Base-by-base conservation (phyloP, 208 protist genomes). In the Crithidia brevicula region DNA sequence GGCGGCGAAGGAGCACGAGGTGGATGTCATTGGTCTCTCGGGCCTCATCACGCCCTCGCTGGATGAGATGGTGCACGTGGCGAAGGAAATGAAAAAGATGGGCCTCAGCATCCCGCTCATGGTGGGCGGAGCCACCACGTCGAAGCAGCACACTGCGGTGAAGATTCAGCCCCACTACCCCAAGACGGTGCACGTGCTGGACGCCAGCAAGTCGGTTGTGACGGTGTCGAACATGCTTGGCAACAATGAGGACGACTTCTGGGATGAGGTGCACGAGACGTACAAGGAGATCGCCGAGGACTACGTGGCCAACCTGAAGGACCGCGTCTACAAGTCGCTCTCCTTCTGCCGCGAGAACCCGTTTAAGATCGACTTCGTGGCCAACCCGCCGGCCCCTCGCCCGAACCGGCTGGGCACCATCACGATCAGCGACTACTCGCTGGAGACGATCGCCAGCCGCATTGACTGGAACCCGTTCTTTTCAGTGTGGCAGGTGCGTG, bases 381-480 rank as follows among this genome's bases (percentile, higher is more conserved):
- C 57, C 15, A 50, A 81, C 71, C 80, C 80, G 23, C 84, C 88
- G 45, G 83, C 80, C 15, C 73, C 71, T 30, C 74, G 67, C 51
- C 92, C 92, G 33, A 79, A 53, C 31, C 83, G 85, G 43, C 49
- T 98, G 4, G 94, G 93, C 63, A 79, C 59, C 59, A 77, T 82
- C 45, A 81, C 91, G 4, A 86, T 96, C 61, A 57, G 73, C 23
- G 82, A 98, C 63, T 98, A 88, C 76, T 67, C 75, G 7, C 73
- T 99, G 1, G 83, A 91, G 43, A 45, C 83, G 23, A 81, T 99
- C 33, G 57, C 98, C 16, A 71, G 60, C n/a, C 85, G 91, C 65
- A 99, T 99, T 67, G 97, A 99, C 75, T 99, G 98, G 97, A 98
- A 98, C 74, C 96, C 94, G 27, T 98, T 98, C 81, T 96, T 97